phyloP scores from a whole-genome alignment of 2,329 filamentous ascomycete species.

The Xenosphaeropsis pyriputrescens region DNA sequence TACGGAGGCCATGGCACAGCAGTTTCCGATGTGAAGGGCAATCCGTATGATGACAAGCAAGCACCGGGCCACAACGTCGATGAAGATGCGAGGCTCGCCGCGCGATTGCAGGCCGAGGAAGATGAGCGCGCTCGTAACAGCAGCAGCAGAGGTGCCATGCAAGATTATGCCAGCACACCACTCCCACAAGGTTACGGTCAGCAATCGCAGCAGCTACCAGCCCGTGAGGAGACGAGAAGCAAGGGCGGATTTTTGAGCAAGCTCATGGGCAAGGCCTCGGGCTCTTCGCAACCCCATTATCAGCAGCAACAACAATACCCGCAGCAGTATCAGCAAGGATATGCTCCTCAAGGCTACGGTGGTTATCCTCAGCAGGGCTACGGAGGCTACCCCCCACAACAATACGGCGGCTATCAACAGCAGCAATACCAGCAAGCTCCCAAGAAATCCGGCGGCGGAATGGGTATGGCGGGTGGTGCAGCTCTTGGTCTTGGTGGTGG shows the following conservation, averaged over 20 bases:
- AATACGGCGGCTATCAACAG: constrained; percentile 18
- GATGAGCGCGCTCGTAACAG: constrained; percentile 37
- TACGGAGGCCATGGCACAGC: constrained; percentile 36
- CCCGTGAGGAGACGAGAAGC: constrained; percentile 14
- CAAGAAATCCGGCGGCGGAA: constrained; percentile 31
- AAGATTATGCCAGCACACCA: constrained; percentile 14
- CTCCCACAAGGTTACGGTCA: constrained; percentile 16
- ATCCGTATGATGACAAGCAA: constrained; percentile 42
- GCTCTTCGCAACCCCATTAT: constrained; percentile 19
- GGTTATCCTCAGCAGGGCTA: constrained; percentile 23
- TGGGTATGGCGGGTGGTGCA: constrained; percentile 61
- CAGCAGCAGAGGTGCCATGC: constrained; percentile 6
- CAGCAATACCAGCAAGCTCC: constrained; percentile 19
- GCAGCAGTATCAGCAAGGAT: constrained; percentile 19
- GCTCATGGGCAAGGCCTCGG: constrained; percentile 28
- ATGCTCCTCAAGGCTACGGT: constrained; percentile 20
- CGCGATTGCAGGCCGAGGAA: constrained; percentile 73
- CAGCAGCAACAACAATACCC: constrained; percentile 18
- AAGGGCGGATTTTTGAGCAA: constrained; percentile 34
- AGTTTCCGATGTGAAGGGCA: constrained; percentile 43
- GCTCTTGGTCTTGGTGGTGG: constrained; percentile 72
- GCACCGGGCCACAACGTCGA: constrained; percentile 17
- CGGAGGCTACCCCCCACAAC: constrained; percentile 13
- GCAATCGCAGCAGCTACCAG: constrained; percentile 17
- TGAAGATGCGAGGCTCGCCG: constrained; percentile 61